Evolutionary conservation across 2,329 filamentous ascomycete species (phyloP), one percentile per base, ranked within the genome.

Genomic region (Lecanicillium sp.): DNA sequence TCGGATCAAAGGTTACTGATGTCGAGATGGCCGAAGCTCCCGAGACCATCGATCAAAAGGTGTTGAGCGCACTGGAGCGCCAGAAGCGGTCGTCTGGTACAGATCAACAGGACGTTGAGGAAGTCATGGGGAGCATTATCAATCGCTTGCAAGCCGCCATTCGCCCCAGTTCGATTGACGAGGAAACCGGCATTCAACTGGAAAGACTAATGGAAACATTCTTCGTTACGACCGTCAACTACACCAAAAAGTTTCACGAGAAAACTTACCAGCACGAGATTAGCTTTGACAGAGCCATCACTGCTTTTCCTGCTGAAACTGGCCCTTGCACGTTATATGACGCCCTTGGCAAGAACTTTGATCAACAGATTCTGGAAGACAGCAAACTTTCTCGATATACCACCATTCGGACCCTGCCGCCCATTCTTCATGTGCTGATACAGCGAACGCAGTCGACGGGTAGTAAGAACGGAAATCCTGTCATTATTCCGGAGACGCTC

Each of bases 71-170:
- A 5, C 67, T 71, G 21, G 73, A 71, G 56, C 69, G 67, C 57
- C 70, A 68, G 60, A 69, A 69, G 47, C 54, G 70, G 58, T 68
- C 67, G 26, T 72, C 72, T 9, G 75, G 75, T 3, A 79, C 75
- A 0, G 73, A 88, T 27, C 93, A 98, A 61, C 90, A 98, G 67
- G 93, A 98, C 66, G 91, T 96, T 4, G 90, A 90, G 11, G 93
- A 98, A 66, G 91, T 96, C 38, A 90, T 96, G 70, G 89, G 89
- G 50, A 93, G 91, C 58, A 87, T 95, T 21, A 80, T 96, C 50
- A 90, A 91, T 60, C 86, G 93, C 43, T 73, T 96, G n/a, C 87
- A 93, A 59, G 90, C 87, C 44, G 90, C 91, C 2, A 90, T 97
- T 60, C 83, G 78, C 49, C 79, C 88, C 5, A 77, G 76, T n/a